Evolutionary conservation across 129 eudicot genomes (phyloP), one percentile per base, ranked within the genome.

Genomic region (Pittosporum tobira): DNA sequence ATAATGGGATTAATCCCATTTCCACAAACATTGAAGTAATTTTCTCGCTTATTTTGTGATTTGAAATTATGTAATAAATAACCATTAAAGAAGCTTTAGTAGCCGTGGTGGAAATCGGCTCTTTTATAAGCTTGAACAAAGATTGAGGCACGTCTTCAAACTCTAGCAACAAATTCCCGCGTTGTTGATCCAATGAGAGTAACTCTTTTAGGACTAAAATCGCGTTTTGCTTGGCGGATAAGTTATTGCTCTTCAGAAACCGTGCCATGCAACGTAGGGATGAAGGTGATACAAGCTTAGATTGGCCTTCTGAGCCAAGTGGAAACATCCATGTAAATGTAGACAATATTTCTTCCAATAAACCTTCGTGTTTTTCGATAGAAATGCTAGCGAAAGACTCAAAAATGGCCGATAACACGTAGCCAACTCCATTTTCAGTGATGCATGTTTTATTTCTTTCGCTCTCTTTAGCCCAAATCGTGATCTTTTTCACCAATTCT

Each of bases 241-340:
- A 57, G 31, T 84, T 83, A 9, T 78, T 79, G 20, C 73, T 61
- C 6, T 63, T 72, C 67, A 87, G 49, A 31, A 83, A 79, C 91
- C 69, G 62, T 37, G 69, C 68, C 63, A 93, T 77, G 77, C 88
- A 75, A 54, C 76, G 80, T 67, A 93, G 66, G 51, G 96, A 87
- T 48, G 55, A 45, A 9, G 65, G 1, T 11, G 99, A 87, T 42
- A 77, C 83, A 23, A 88, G 75, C 72, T 63, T 76, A 22, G 77
- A 64, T 45, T 67, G 49, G 10, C 84, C 84, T 62, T 81, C 81
- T 5, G 60, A 27, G 3, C 78, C 81, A 30, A 78, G 69, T 26
- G 94, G 95, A 69, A 83, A 75, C 72, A 77, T 71, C 79, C 81
- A 83, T 42, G 83, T 81, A 57, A 90, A 49, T 3, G 61, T 59